Conservation (phyloP, 2,329 filamentous ascomycete species). For the Penicillium sp. region DNA sequence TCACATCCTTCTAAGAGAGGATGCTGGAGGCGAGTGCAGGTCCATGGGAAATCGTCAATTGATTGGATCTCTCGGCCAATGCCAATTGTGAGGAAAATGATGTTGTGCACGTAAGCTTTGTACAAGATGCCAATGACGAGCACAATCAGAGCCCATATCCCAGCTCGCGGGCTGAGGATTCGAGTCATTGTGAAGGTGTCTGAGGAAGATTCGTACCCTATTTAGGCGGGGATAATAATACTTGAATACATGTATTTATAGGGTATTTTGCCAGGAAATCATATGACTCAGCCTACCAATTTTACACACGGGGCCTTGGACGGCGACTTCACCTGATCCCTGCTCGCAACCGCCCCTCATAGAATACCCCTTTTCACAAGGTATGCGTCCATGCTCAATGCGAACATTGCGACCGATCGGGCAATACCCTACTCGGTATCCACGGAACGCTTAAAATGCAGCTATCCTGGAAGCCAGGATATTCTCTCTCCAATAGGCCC, state of each 20-base stretch:
- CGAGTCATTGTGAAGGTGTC: neutral
- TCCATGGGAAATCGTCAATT: slow-evolving; percentile 35
- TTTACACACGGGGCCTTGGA: no score
- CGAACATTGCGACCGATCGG: neutral
- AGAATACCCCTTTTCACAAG: neutral
- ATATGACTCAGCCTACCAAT: no score
- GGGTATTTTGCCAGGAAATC: no score
- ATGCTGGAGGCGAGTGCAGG: slow-evolving; percentile 26
- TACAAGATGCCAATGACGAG: neutral
- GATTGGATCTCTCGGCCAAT: slow-evolving; percentile 27
- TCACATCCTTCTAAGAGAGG: slow-evolving; percentile 32
- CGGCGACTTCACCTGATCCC: no score
- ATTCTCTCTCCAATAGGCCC: neutral
- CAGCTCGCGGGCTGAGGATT: neutral
- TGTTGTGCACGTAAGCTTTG: neutral
- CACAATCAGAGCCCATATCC: neutral
- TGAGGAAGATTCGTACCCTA: neutral
- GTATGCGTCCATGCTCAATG: neutral
- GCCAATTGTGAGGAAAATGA: neutral
- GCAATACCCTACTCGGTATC: neutral
- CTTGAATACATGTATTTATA: neutral
- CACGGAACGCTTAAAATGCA: neutral
- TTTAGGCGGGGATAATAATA: neutral
- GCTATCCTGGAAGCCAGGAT: neutral
- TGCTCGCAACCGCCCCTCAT: no score